phyloP scores from a whole-genome alignment of 805 yeast species.

The Saccharomycopsis selenospora region DNA sequence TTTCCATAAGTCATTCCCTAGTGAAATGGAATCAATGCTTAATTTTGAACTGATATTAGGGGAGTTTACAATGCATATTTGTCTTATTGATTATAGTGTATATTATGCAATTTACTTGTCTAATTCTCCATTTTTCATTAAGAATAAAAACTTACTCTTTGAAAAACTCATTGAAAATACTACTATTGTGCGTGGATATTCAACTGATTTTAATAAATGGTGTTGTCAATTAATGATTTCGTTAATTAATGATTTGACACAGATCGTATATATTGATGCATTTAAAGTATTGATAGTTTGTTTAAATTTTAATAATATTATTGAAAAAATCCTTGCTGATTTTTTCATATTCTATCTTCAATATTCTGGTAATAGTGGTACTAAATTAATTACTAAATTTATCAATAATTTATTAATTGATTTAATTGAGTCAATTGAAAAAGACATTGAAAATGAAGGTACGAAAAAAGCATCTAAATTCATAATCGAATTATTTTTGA shows the following conservation, averaged over 20 bases:
- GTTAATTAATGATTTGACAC: not conserved
- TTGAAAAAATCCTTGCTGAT: slow-evolving; percentile 6
- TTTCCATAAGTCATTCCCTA: not conserved
- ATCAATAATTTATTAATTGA: slow-evolving; percentile 15
- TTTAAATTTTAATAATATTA: not conserved
- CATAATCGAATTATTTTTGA: slow-evolving; percentile 29
- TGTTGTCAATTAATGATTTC: not conserved
- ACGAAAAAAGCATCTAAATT: slow-evolving; percentile 18
- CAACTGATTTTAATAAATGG: not conserved
- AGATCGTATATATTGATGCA: not conserved
- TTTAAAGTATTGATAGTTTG: not conserved
- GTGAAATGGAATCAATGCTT: not conserved
- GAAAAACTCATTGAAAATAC: not conserved
- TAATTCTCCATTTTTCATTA: not conserved
- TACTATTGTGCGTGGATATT: not conserved
- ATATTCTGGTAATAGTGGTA: not conserved
- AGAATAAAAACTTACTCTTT: not conserved
- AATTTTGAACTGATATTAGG: not conserved
- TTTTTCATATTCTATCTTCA: slow-evolving; percentile 16
- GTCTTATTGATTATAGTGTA: not conserved
- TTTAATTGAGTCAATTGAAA: slow-evolving; percentile 13
- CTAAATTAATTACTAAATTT: slow-evolving; percentile 23
- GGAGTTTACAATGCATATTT: not conserved
- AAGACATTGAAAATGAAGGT: slow-evolving; percentile 11
- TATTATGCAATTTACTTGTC: not conserved